These are phyloP conservation scores for Leishmania martiniquensis DNA, from an alignment of 208 protist genomes.

Conservation along the genomic window DNA sequence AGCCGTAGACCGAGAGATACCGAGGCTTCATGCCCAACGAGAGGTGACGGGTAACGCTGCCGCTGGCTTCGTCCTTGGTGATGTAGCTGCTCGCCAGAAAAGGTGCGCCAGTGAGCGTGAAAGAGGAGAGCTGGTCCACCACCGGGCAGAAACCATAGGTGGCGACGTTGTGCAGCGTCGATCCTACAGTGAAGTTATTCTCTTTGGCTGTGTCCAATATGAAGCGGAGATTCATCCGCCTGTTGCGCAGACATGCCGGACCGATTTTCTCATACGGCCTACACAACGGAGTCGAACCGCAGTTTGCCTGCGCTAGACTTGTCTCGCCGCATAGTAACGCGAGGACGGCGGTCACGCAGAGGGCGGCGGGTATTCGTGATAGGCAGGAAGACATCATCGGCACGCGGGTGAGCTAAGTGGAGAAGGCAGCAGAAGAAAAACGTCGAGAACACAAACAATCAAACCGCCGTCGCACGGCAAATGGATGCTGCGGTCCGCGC, in stretches of 20 bases:
- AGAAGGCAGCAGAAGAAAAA: background rate
- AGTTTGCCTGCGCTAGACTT: background rate
- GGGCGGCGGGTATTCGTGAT: background rate
- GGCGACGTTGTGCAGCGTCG: slow-evolving; percentile 19
- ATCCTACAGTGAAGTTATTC: slow-evolving; percentile 29
- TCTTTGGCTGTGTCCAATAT: slow-evolving; percentile 57
- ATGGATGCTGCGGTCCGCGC: background rate
- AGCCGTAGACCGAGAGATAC: slow-evolving; percentile 83
- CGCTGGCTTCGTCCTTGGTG: slow-evolving; percentile 12
- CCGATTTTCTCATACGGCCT: slow-evolving; percentile 32
- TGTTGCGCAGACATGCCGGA: slow-evolving; percentile 43
- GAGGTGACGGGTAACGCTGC: slow-evolving; percentile 13
- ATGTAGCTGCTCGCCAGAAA: slow-evolving; percentile 40
- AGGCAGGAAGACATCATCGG: background rate
- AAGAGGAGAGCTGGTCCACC: slow-evolving; percentile 67
- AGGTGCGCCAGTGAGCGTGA: slow-evolving; percentile 50
- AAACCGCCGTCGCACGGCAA: background rate
- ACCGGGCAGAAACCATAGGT: slow-evolving; percentile 78
- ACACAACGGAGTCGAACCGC: slow-evolving; percentile 25
- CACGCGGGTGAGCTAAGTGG: background rate
- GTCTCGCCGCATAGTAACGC: background rate
- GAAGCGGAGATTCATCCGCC: slow-evolving; percentile 77
- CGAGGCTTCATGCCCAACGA: slow-evolving; percentile 25
- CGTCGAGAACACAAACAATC: background rate
- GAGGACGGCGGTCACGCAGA: background rate